Percentiles rank a stretch among this genome's conserved stretches.
phyloP scores from a whole-genome alignment of 345 rosid species.

The Hevea brasiliensis region DNA sequence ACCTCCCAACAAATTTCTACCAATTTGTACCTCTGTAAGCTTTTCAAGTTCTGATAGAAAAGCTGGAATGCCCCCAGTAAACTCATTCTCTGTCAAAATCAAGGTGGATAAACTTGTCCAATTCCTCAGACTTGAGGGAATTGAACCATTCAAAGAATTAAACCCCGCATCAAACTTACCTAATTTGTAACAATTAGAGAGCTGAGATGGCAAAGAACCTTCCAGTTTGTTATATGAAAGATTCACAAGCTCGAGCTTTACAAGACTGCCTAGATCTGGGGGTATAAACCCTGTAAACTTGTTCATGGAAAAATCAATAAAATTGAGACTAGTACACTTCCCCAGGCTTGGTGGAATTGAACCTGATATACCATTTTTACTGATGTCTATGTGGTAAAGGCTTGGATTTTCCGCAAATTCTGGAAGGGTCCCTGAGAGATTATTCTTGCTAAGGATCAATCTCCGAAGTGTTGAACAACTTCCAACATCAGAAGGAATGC shows the following conservation, averaged over 20 bases:
- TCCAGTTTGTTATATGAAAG: constrained; percentile 60
- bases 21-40: constrained; percentile 55
- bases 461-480: constrained; percentile 56
- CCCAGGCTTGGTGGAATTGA: constrained; percentile 56
- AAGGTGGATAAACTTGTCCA: constrained; percentile 57
- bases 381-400: constrained; percentile 53
- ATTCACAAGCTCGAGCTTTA: constrained; percentile 38
- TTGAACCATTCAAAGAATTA: constrained; percentile 59
- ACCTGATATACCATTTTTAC: constrained; percentile 58
- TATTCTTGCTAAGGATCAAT: constrained; percentile 57
- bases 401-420: constrained; percentile 45
- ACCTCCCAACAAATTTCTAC: constrained; percentile 65
- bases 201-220: constrained; percentile 63
- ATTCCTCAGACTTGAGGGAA: constrained; percentile 45
- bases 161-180: constrained; percentile 56
- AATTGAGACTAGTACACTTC: constrained; percentile 45
- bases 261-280: constrained; percentile 52
- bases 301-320: constrained; percentile 60
- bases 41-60: constrained; percentile 49
- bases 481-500: constrained; percentile 56
- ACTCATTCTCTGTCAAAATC: constrained; percentile 54
- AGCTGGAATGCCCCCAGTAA: constrained; percentile 62
- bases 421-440: constrained; percentile 58
- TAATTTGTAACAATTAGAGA: constrained; percentile 47
- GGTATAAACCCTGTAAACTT: constrained; percentile 60